Evolutionary conservation across 345 rosid species (phyloP).

Genomic region (Turnera subulata): DNA sequence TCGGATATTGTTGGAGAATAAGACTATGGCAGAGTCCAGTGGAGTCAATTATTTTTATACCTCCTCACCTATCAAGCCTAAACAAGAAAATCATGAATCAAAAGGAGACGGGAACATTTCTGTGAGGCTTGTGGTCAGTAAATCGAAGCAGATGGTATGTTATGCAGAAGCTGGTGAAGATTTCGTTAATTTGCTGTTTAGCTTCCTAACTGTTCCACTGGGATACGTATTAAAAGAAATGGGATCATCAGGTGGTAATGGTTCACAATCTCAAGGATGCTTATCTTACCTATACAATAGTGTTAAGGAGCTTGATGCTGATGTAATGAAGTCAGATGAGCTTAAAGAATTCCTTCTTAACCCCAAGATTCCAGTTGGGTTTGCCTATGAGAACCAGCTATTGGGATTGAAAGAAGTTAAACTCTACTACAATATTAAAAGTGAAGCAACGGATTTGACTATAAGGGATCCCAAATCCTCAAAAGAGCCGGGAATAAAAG

Average conservation of each 20-base stretch:
- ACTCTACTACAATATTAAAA: too few species aligned
- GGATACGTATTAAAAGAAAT: background rate
- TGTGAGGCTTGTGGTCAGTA: slow-evolving; percentile 18
- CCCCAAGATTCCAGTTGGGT: background rate
- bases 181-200: background rate
- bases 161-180: background rate
- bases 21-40: background rate
- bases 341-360: background rate
- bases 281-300: background rate
- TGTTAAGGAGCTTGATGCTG: background rate
- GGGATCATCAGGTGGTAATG: too few species aligned
- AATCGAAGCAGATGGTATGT: slow-evolving; percentile 12
- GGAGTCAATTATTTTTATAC: too few species aligned
- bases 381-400: too few species aligned
- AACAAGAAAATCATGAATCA: background rate
- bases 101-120: slow-evolving; percentile 1
- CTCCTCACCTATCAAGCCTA: background rate
- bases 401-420: too few species aligned
- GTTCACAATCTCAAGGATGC: background rate
- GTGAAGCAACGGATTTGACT: too few species aligned
- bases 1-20: slow-evolving; percentile 9
- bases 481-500: background rate
- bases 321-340: background rate
- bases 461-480: too few species aligned
- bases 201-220: background rate